Evolutionary conservation across 2,329 filamentous ascomycete species (phyloP).

Genomic region (Penicillium verrucosum): DNA sequence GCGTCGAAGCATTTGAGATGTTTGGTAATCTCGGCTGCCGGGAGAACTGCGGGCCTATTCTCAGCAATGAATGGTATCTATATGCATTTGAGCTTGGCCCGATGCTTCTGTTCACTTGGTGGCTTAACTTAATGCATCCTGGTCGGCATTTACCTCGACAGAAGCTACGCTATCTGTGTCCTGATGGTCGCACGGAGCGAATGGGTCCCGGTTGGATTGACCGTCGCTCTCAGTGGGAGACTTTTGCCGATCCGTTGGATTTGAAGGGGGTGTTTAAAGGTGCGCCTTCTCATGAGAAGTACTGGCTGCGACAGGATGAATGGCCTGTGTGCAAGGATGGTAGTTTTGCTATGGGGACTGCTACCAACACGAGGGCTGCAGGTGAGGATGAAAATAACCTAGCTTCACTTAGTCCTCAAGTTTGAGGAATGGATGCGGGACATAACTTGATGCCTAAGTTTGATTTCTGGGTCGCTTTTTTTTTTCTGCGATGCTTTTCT

Average conservation of each 20-base stretch:
- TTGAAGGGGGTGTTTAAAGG: constrained; percentile 26
- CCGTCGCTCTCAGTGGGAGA: constrained; percentile 25
- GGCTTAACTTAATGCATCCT: constrained; percentile 38
- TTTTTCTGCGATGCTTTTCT: neutral
- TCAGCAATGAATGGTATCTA: constrained; percentile 37
- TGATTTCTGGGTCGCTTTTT: neutral
- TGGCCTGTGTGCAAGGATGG: constrained; percentile 29
- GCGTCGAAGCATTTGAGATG: constrained; percentile 32
- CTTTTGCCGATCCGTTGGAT: constrained; percentile 31
- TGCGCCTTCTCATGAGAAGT: constrained; percentile 27
- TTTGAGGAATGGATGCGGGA: neutral
- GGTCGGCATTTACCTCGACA: constrained; percentile 32
- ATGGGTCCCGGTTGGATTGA: constrained; percentile 35
- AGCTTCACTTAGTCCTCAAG: neutral
- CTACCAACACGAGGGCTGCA: constrained; percentile 17
- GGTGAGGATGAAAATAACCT: neutral
- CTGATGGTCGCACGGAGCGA: constrained; percentile 29
- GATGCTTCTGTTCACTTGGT: constrained; percentile 36
- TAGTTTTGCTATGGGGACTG: constrained; percentile 26
- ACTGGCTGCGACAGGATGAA: constrained; percentile 27
- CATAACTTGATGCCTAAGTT: neutral
- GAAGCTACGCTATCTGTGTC: constrained; percentile 29
- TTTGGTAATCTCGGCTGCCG: constrained; percentile 20
- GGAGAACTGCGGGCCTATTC: constrained; percentile 25
- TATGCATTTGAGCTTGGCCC: constrained; percentile 38